Percentiles rank a stretch among this genome's conserved stretches.
These are phyloP conservation scores for Trichothecium roseum DNA, from an alignment of 2,329 filamentous ascomycete species.

Conservation along the genomic window DNA sequence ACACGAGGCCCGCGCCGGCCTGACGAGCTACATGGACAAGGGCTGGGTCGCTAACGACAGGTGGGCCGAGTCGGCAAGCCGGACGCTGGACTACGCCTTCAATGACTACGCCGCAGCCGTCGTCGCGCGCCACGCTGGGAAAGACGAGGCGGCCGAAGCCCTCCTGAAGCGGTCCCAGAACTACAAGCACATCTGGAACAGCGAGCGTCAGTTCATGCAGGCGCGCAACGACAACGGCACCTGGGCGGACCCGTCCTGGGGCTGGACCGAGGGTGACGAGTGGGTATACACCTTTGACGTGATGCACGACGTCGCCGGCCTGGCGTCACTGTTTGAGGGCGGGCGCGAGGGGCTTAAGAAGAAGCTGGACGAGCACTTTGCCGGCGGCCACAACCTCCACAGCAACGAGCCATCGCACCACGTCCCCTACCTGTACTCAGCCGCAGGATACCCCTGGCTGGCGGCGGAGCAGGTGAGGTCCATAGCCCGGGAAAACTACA, in stretches of 20 bases:
- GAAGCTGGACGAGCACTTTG: slow-evolving; percentile 33
- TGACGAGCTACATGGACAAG: slow-evolving; percentile 30
- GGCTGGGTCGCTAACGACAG: slow-evolving; percentile 36
- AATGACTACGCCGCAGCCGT: slow-evolving; percentile 33
- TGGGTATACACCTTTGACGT: slow-evolving; percentile 41
- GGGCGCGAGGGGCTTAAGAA: slow-evolving; percentile 23
- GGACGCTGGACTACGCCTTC: slow-evolving; percentile 36
- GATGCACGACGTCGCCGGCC: slow-evolving; percentile 30
- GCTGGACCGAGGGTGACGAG: slow-evolving; percentile 38
- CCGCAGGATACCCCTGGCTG: slow-evolving; percentile 25
- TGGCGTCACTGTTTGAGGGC: slow-evolving; percentile 27
- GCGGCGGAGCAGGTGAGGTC: slow-evolving; percentile 26
- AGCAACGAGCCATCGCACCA: slow-evolving; percentile 38
- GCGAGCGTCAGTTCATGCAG: slow-evolving; percentile 33
- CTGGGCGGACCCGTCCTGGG: slow-evolving; percentile 30
- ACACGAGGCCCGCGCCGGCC: slow-evolving; percentile 32
- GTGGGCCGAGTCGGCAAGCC: slow-evolving; percentile 34
- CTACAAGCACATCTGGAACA: slow-evolving; percentile 31
- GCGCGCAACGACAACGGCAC: slow-evolving; percentile 34
- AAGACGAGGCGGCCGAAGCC: slow-evolving; percentile 16
- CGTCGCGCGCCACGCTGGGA: slow-evolving; percentile 24
- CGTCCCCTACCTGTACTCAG: slow-evolving; percentile 33
- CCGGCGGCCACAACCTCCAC: slow-evolving; percentile 33
- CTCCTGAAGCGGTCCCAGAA: slow-evolving; percentile 26
- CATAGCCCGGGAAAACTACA: slow-evolving; percentile 30